Base-by-base conservation (phyloP, 2,329 filamentous ascomycete species). In the Microdochium paspali region DNA sequence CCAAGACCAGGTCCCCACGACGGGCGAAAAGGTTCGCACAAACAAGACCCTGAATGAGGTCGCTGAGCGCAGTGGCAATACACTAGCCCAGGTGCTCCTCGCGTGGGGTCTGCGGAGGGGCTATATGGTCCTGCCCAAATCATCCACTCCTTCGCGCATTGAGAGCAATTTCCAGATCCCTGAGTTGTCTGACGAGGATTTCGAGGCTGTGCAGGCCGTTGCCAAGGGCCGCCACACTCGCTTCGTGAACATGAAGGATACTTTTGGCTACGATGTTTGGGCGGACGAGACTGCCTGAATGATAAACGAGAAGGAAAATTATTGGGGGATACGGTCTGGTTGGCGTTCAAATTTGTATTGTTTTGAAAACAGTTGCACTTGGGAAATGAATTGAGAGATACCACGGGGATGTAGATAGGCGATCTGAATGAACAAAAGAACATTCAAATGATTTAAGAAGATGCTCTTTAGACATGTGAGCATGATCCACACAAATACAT, bases 161-260 rank as follows among this genome's bases (percentile, higher is more conserved):
- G 73, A 78, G 61, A 84, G 79, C 68, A 88, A 89, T 67, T 66
- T 72, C 54, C 55, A 70, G 61, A 56, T 78, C 54, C 80, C 82
- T 25, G 66, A 77, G 52, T 64, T 85, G 49, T 65, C 63, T 3
- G 70, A 77, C 44, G 72, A 65, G 30, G 75, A 85, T 58, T 85
- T 81, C 56, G 70, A 74, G 54, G 80, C 78, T 6, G 72, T 85
- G 47, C 76, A 84, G 65, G 63, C 71, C 51, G 82, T 87, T 7
- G 82, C 83, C 1, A 72, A 78, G 61, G 79, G 80, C 30, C 73
- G 84, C 46, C 80, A 85, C 63, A 78, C 76, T 24, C 78, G 85
- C 31, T 88, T 89, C 58, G 84, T 89, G 50, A 87, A 89, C 69
- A 88, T 88, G 84, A 88, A 86, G 73, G 84, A 87, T 54, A 86